Base-by-base conservation (phyloP, 23 red algal genomes). In the Porphyridium purpureum region DNA sequence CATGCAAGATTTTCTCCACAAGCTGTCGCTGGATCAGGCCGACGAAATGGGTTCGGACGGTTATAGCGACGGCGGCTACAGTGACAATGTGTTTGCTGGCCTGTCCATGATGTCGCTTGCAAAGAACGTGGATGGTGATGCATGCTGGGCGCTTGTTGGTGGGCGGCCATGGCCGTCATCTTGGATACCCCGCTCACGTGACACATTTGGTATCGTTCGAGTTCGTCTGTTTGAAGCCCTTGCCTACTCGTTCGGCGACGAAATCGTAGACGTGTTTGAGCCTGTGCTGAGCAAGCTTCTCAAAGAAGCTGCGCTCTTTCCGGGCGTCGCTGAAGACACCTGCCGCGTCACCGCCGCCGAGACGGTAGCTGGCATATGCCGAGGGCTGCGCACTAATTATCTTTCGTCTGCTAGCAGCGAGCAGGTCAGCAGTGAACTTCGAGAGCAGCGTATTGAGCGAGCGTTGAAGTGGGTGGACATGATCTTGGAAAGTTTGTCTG, bases 111-210 rank as follows among this genome's bases (percentile, higher is more conserved):
- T 59, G 51, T 55, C 59, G 51, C 29, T 74, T n/a, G 64, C 79
- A 7, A 35, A 64, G 23, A 46, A 35, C 24, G 49, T 63, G 30
- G 79, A 84, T 52, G 79, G 79, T 6, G 79, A 84, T 27, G 7
- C 35, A 1, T 84, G 79, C 48, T 84, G 79, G 79, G 35, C 70
- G 20, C 20, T 73, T 5, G 35, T 44, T 19, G 66, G 79, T 7
- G 79, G 79, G 24, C 67, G 55, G 26, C 59, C 67, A 1, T 84
- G 79, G 79, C 79, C 79, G 14, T 66, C 55, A 1, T 84, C 79
- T 23, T 84, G 79, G 79, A 33, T 66, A 5, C 60, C 66, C 52
- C 59, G 79, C 21, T 84, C 79, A 2, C 54, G 67, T 20, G 79
- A 84, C 47, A 42, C 35, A 36, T 15, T 84, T 17, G 64, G 47